A percentile compares a stretch with the other conserved stretches of the same genome.
These are phyloP conservation scores for Arctium minus DNA, from an alignment of 129 eudicot species.

Conservation along the genomic window DNA sequence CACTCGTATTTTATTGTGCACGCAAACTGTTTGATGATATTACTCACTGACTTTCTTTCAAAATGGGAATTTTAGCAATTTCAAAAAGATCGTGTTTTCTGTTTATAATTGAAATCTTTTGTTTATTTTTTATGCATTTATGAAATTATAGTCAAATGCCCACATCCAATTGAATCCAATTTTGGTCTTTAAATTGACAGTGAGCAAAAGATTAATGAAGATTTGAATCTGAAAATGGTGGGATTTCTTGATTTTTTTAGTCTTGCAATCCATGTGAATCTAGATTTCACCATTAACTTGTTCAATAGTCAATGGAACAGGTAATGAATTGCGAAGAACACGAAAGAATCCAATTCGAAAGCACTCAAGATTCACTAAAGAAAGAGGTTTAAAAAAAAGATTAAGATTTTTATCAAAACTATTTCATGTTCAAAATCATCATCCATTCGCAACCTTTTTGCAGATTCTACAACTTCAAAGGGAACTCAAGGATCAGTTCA, in stretches of 20 bases:
- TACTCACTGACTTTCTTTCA: not conserved
- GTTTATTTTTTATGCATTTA: not conserved
- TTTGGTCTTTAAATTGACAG: slow-evolving; percentile 31
- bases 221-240: slow-evolving; percentile 29
- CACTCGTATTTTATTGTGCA: slow-evolving; percentile 16
- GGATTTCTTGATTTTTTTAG: slow-evolving; percentile 13
- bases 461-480: slow-evolving; percentile 62
- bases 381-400: slow-evolving; percentile 38
- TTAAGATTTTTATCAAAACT: not conserved
- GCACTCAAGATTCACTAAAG: slow-evolving; percentile 33
- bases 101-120: slow-evolving; percentile 1
- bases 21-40: slow-evolving; percentile 14
- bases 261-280: not conserved
- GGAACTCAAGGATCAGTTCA: slow-evolving; percentile 50
- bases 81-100: not conserved
- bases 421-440: not conserved
- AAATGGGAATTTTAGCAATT: not conserved
- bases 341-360: slow-evolving; percentile 33
- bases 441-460: not conserved
- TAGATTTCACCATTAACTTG: slow-evolving; percentile 2
- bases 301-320: slow-evolving; percentile 33
- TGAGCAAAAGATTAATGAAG: slow-evolving; percentile 33
- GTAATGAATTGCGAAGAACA: slow-evolving; percentile 24
- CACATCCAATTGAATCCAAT: not conserved
- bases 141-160: not conserved